Evolutionary conservation across 345 rosid species (phyloP).

Genomic region (Brassica rapa): DNA sequence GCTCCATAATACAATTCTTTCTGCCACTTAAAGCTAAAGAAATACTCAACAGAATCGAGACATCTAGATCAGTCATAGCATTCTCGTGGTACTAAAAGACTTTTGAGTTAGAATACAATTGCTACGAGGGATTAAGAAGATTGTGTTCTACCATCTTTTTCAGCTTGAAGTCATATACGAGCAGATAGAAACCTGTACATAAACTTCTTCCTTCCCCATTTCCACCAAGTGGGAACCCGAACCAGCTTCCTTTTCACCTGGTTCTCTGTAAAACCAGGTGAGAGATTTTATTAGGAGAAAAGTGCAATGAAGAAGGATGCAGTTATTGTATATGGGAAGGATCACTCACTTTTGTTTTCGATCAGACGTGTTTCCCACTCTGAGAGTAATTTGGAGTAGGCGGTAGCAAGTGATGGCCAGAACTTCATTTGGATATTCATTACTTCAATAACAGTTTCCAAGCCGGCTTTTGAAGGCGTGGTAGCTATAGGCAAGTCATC

Average conservation of each 20-base stretch:
- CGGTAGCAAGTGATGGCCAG: slow-evolving; percentile 65
- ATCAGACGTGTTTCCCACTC: slow-evolving; percentile 49
- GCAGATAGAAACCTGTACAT: slow-evolving; percentile 55
- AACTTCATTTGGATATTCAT: slow-evolving; percentile 72
- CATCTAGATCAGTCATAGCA: background rate
- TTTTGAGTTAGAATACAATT: slow-evolving; percentile 10
- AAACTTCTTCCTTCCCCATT: slow-evolving; percentile 70
- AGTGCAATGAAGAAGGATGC: background rate
- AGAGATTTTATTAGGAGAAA: background rate
- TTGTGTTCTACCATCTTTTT: slow-evolving; percentile 28
- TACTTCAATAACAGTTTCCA: slow-evolving; percentile 76
- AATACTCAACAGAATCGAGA: background rate
- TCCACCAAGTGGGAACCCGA: slow-evolving; percentile 66
- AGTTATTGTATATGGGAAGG: background rate
- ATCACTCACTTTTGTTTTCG: slow-evolving; percentile 61
- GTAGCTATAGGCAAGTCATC: slow-evolving; percentile 40
- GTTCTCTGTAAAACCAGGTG: slow-evolving; percentile 49
- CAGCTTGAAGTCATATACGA: slow-evolving; percentile 44
- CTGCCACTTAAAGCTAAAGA: background rate
- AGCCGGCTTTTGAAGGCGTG: slow-evolving; percentile 67
- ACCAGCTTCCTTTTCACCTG: slow-evolving; percentile 51
- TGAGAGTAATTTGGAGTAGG: slow-evolving; percentile 53
- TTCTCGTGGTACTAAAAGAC: slow-evolving; percentile 12
- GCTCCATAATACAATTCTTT: background rate
- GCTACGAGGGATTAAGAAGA: slow-evolving; percentile 21